Conservation (phyloP, 495 filamentous ascomycete species). For the Neurospora sp. region DNA sequence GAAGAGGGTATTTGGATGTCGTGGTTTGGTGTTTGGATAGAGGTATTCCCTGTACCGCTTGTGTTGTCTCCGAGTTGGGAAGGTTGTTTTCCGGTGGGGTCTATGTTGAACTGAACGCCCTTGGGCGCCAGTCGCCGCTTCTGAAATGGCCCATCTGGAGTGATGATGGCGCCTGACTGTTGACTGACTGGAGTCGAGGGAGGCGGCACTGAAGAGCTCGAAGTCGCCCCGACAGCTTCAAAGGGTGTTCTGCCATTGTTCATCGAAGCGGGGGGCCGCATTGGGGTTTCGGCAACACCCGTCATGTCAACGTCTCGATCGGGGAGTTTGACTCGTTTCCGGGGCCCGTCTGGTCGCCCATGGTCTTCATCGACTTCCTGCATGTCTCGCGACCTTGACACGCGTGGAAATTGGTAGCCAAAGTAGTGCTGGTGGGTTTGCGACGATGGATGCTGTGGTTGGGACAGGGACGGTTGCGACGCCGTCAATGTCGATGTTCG, state of each 20-base stretch:
- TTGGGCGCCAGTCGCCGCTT: constrained; percentile 6
- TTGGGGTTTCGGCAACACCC: constrained; percentile 8
- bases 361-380: constrained; percentile 15
- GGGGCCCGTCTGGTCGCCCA: constrained; percentile 9
- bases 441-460: not conserved
- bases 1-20: not conserved
- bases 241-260: constrained; percentile 11
- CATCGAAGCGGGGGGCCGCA: constrained; percentile 2
- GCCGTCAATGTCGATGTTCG: constrained; percentile 8
- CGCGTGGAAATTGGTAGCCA: not conserved
- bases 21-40: not conserved
- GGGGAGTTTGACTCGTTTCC: constrained; percentile 30
- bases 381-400: constrained; percentile 11
- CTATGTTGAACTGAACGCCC: constrained; percentile 1
- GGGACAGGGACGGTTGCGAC: not conserved
- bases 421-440: not conserved
- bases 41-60: not conserved
- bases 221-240: not conserved
- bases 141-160: constrained; percentile 1
- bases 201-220: not conserved
- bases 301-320: constrained; percentile 9
- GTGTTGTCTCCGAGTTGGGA: not conserved
- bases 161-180: not conserved
- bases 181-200: not conserved
- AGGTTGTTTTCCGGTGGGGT: not conserved